Base-by-base conservation (phyloP, 2,329 filamentous ascomycete species). In the Pseudocercospora vitis region DNA sequence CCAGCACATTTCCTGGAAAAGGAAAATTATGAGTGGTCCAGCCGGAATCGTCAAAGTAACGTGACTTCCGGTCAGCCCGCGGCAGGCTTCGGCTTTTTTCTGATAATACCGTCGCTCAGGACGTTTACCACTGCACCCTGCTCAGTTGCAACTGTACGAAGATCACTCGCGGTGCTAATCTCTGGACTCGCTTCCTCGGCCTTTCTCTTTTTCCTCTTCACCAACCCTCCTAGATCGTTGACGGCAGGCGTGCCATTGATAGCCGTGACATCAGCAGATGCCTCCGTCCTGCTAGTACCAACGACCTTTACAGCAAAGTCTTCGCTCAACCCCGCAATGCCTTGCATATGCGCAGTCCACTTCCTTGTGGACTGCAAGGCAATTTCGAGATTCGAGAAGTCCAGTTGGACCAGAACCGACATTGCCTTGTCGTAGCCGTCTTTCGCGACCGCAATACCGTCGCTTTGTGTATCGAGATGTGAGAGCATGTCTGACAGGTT, bases 371-470 rank as follows among this genome's bases (percentile, higher is more conserved):
- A 89, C 26, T 77, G 76, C 1, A 73, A 74, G 0, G 86, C 84
- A 44, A 86, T 80, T 8, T 81, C 80, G 3, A 84, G 70, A 7
- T 80, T 86, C 1, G 82, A 78, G 69, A 94, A 94, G 68, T 91
- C 87, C 0, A 91, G 80, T 53, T 86, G 82, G 4, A 91, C 77
- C 0, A 94, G 75, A 7, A 0, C 87, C 83, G 1, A 71, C 77
- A 23, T 84, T 68, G 63, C 65, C 70, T 76, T 65, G 73, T 79
- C 63, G 73, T 78, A 63, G 71, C 75, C 53, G 23, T 69, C 67
- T 52, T 59, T 62, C 9, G 60, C 50, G 14, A 69, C 26, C 2
- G 60, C 23, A 4, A 68, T 45, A 12, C 55, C 63, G n/a, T 65
- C 56, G 24, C 50, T 56, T 6, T 37, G 24, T 1, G 52, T 44